Conservation (phyloP, 2,329 filamentous ascomycete species). For the Pseudogymnoascus sp. region DNA sequence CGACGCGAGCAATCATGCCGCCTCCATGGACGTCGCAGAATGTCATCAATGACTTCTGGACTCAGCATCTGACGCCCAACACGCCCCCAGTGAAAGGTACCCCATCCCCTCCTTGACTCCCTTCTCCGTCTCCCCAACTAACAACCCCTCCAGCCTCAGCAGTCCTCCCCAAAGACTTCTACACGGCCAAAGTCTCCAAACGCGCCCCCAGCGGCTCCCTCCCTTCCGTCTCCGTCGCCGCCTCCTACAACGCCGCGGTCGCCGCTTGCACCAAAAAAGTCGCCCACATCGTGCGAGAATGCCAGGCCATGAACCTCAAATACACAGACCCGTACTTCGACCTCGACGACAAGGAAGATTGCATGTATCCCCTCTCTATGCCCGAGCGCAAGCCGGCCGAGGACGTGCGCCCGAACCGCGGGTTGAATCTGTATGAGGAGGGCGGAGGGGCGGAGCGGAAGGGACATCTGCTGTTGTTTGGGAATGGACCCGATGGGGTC, state of each 20-base stretch:
- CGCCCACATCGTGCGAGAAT: conserved; percentile 51
- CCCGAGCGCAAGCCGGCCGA: neutral
- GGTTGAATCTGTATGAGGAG: neutral
- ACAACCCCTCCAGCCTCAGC: neutral
- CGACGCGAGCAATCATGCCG: neutral
- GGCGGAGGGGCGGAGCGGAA: neutral
- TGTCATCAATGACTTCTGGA: neutral
- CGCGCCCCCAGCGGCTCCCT: neutral
- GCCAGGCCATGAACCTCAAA: conserved; percentile 67
- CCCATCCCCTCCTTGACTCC: neutral
- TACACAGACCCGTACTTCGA: conserved; percentile 77
- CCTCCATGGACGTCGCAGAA: neutral
- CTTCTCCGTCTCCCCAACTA: neutral
- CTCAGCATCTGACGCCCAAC: neutral
- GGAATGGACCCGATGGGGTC: conserved; percentile 9
- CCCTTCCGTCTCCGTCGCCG: conserved; percentile 27
- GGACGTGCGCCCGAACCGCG: neutral
- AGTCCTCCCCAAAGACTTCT: neutral
- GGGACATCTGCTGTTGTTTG: neutral
- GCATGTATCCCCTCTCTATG: conserved; percentile 12
- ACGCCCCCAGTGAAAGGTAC: neutral
- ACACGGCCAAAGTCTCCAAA: neutral
- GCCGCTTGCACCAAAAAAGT: conserved; percentile 57
- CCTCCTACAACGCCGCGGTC: conserved; percentile 63
- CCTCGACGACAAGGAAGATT: conserved; percentile 43